Evolutionary conservation across 305 asterid species (phyloP).

Genomic region (Coffea humblotiana): DNA sequence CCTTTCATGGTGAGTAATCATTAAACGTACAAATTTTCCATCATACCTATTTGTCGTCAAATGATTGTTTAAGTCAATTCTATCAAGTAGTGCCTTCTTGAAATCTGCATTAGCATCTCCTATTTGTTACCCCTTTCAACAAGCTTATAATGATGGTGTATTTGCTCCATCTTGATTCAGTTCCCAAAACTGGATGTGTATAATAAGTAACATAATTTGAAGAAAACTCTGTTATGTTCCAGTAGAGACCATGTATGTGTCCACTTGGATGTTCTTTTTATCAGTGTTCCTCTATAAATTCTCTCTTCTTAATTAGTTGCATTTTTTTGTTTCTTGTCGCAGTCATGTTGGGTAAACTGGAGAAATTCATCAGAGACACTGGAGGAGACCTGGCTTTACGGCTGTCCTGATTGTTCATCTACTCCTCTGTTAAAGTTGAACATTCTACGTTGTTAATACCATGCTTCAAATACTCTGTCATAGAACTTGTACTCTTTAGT

Average conservation of each 20-base stretch:
- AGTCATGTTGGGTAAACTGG: conserved; percentile 15
- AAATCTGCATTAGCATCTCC: not conserved
- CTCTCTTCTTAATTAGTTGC: not conserved
- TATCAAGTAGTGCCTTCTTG: not conserved
- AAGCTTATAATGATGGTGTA: not conserved
- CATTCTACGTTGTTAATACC: not conserved
- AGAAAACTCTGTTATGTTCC: not conserved
- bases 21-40: not conserved
- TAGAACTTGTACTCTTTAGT: not conserved
- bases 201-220: not conserved
- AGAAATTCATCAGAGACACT: not conserved
- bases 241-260: not conserved
- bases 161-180: not conserved
- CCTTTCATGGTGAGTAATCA: conserved; percentile 22
- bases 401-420: not conserved
- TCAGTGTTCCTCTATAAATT: not conserved
- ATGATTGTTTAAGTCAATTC: not conserved
- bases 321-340: conserved; percentile 10
- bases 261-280: not conserved
- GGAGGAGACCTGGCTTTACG: conserved; percentile 17
- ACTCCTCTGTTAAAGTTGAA: not conserved
- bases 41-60: not conserved
- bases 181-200: not conserved
- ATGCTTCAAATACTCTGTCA: not conserved
- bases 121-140: not conserved